A percentile compares a stretch with the other conserved stretches of the same genome.
These are phyloP conservation scores for Sclerotinia subarctica DNA, from an alignment of 2,329 filamentous ascomycete genomes.

Conservation along the genomic window DNA sequence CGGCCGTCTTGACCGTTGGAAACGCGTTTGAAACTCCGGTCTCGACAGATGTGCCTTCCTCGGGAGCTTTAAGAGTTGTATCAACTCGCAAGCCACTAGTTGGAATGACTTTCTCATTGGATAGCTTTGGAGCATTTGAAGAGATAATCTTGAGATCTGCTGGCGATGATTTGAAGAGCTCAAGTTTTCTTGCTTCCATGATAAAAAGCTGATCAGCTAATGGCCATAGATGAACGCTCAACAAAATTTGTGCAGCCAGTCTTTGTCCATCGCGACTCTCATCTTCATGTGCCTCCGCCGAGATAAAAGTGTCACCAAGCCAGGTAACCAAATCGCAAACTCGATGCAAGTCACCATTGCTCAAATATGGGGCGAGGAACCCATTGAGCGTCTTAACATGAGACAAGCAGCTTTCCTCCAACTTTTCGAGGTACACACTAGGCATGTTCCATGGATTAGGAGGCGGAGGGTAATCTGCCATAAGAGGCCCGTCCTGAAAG, in stretches of 20 bases:
- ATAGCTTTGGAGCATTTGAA: background rate
- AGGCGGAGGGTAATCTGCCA: conserved; percentile 28
- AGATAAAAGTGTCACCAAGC: conserved; percentile 36
- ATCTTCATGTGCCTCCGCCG: conserved; percentile 30
- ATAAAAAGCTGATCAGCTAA: conserved; percentile 36
- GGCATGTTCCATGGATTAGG: conserved; percentile 30
- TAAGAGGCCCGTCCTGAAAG: conserved; percentile 35
- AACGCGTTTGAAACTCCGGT: conserved; percentile 56
- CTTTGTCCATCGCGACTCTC: conserved; percentile 33
- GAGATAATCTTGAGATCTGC: conserved; percentile 31
- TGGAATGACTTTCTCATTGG: conserved; percentile 1
- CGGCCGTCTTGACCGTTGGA: conserved; percentile 55
- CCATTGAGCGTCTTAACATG: conserved; percentile 34
- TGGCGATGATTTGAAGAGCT: conserved; percentile 34
- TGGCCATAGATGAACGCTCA: conserved; percentile 37
- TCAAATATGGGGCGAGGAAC: conserved; percentile 33
- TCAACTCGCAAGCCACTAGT: conserved; percentile 18
- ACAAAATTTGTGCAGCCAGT: conserved; percentile 32
- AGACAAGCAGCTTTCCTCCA: conserved; percentile 34
- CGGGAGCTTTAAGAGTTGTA: conserved; percentile 40
- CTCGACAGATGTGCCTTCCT: conserved; percentile 55
- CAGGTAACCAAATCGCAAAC: conserved; percentile 35
- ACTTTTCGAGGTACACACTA: conserved; percentile 31
- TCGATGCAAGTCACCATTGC: conserved; percentile 32
- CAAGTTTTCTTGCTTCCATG: conserved; percentile 35